Base-by-base conservation (phyloP, 495 filamentous ascomycete genomes). In the Bacidia rubella region DNA sequence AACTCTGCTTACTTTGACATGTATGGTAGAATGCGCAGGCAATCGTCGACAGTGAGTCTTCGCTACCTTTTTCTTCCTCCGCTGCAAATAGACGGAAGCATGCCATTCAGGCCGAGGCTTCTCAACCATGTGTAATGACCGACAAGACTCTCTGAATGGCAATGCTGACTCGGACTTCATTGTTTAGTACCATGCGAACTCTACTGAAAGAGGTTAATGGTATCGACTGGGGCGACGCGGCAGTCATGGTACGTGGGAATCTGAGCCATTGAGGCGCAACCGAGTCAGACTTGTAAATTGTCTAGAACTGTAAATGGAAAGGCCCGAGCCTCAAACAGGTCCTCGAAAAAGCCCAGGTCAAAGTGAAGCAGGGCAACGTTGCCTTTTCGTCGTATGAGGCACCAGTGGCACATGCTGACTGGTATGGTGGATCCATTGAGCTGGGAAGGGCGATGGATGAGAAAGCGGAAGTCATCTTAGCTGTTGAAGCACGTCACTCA, bases 11-110 rank as follows among this genome's bases (percentile, higher is more conserved):
- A n/a, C n/a, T n/a, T n/a, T n/a, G n/a, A n/a, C n/a, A n/a, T n/a
- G n/a, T n/a, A n/a, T n/a, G n/a, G n/a, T n/a, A n/a, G n/a, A 80
- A 64, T 83, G 80, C 47, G 80, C 80, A 15, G 80, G 80, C 21
- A 82, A 83, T 55, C 66, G 79, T 4, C 73, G 80, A 1, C 78
- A 81, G 7, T 35, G n/a, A n/a, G n/a, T n/a, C n/a, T n/a, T n/a
- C n/a, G n/a, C n/a, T n/a, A n/a, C n/a, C n/a, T n/a, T n/a, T n/a
- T n/a, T n/a, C n/a, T n/a, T n/a, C n/a, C n/a, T n/a, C n/a, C n/a
- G n/a, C n/a, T n/a, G n/a, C n/a, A n/a, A n/a, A n/a, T n/a, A n/a
- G n/a, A n/a, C n/a, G n/a, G n/a, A n/a, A n/a, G n/a, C n/a, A n/a
- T n/a, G n/a, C n/a, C n/a, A n/a, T n/a, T n/a, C n/a, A n/a, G n/a